phyloP scores from a whole-genome alignment of 129 eudicot species.

The Saposhnikovia divaricata region DNA sequence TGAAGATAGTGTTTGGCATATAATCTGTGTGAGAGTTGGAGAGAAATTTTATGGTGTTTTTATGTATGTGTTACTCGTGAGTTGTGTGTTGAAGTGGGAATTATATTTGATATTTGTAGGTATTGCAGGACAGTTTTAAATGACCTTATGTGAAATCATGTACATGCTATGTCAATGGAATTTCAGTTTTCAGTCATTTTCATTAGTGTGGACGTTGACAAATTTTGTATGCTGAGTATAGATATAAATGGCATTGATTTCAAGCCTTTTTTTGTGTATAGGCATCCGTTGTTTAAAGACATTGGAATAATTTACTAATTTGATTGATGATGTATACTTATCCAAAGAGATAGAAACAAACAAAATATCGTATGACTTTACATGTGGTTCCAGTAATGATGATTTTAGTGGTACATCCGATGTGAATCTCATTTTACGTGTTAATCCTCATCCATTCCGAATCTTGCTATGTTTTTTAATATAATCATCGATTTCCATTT shows the following conservation, averaged over 20 bases:
- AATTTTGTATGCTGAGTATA: not conserved
- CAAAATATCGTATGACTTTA: not conserved
- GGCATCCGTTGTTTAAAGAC: not conserved
- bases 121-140: not conserved
- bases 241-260: not conserved
- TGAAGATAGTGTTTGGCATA: too few species aligned
- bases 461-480: not conserved
- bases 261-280: not conserved
- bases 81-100: not conserved
- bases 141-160: not conserved
- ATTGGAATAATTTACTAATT: not conserved
- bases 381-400: not conserved
- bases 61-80: not conserved
- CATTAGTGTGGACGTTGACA: not conserved
- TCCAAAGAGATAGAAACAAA: not conserved
- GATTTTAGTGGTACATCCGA: not conserved
- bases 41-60: not conserved
- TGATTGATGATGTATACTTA: not conserved
- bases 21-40: not conserved
- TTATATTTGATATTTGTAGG: not conserved
- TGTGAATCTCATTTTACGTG: not conserved
- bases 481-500: not conserved
- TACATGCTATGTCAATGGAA: not conserved
- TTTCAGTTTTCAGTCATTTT: not conserved
- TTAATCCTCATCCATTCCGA: not conserved